Conservation (phyloP, 768 basidiomycete genomes). For the Lactifluus subvellereus region DNA sequence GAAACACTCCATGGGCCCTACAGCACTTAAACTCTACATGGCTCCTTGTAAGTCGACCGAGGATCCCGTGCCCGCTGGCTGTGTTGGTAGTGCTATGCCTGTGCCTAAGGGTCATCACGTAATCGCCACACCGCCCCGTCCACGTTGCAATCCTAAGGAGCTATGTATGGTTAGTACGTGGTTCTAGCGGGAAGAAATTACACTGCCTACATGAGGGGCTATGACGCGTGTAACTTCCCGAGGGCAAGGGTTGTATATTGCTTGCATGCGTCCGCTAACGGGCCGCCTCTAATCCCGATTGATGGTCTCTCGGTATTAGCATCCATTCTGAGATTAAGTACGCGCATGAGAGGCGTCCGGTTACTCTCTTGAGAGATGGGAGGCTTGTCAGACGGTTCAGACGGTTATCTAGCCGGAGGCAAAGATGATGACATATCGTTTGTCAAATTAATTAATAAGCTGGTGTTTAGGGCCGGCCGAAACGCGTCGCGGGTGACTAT, state of each 20-base stretch:
- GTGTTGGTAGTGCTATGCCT: neutral
- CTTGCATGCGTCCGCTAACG: too few relatives aligned
- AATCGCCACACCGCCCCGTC: neutral
- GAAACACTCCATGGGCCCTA: neutral
- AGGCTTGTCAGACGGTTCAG: too few relatives aligned
- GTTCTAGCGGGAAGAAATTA: neutral
- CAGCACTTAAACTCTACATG: neutral
- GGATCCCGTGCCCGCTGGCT: neutral
- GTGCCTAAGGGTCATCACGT: neutral
- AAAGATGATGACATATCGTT: too few relatives aligned
- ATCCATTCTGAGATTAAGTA: too few relatives aligned
- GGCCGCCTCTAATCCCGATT: too few relatives aligned
- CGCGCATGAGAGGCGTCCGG: too few relatives aligned
- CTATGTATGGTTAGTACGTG: neutral
- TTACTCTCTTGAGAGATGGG: too few relatives aligned
- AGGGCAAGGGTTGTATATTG: too few relatives aligned
- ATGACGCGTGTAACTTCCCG: too few relatives aligned
- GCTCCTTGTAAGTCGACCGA: neutral
- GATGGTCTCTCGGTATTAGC: too few relatives aligned
- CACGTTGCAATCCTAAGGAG: neutral
- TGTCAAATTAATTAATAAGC: neutral
- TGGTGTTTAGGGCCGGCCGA: conserved; percentile 20
- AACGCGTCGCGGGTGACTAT: conserved; percentile 8
- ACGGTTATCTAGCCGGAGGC: too few relatives aligned
- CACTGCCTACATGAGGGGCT: neutral